Base-by-base conservation (phyloP, 768 basidiomycete species). In the Leccinum disarticulatum region DNA sequence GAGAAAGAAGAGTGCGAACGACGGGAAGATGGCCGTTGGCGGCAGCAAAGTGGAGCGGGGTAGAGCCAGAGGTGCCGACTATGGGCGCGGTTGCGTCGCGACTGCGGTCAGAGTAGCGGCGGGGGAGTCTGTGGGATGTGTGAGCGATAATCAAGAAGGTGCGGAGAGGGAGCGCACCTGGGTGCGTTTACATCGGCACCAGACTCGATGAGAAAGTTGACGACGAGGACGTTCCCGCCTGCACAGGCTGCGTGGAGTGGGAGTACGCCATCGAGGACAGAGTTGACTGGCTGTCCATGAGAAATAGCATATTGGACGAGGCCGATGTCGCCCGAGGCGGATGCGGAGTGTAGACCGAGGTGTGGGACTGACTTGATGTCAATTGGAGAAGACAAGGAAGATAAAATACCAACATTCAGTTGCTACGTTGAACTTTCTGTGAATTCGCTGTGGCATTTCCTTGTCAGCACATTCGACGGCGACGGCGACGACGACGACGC, bases 131-230 rank as follows among this genome's bases (percentile, higher is more conserved):
- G 60, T 30, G 55, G 38, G 56, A 6, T 3, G 56, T 22, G 60
- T 64, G 60, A 61, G 64, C 55, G 64, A 60, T 46, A 36, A 55
- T 1, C 46, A 56, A 19, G 52, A 2, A 33, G 41, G 53, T 50
- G 58, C 47, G 61, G 57, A 15, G 70, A 31, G 52, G 60, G 19
- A 57, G 72, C 83, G 61, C 55, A 91, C 91, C 95, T 86, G 55
- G 93, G 89, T 4, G 95, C 95, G 75, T 98, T 98, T 31, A 98
- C 96, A 71, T 99, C 97, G n/a, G 97, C 97, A 22, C 97, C 96
- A 59, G 87, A 79, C 61, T 97, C 93, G 68, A 99, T 90, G 50
- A 99, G 78, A 63, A 95, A 81, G 67, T 86, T 84, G 43, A 98
- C 94, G 48, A 98, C 91, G 58, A 87, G 83, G 57, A 90, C 91